Evolutionary conservation across 208 protist genomes (phyloP).

Genomic region (Crithidia expoeki): DNA sequence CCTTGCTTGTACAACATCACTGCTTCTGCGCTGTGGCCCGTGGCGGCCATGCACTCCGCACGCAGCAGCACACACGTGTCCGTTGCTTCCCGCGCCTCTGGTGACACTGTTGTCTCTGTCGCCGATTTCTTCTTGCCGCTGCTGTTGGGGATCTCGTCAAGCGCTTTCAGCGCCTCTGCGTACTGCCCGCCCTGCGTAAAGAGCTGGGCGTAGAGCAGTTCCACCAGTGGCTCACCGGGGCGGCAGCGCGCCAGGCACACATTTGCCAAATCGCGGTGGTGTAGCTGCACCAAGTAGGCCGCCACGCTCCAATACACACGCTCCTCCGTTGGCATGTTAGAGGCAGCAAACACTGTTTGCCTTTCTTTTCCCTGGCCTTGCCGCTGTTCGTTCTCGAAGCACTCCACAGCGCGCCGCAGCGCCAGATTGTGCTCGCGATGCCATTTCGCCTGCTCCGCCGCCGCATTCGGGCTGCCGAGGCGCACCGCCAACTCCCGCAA

Average conservation of each 20-base stretch:
- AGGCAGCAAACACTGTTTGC: neutral
- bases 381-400: neutral
- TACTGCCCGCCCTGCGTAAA: conserved; percentile 79
- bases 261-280: conserved; percentile 76
- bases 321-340: conserved; percentile 22
- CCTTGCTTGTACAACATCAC: conserved; percentile 59
- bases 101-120: neutral
- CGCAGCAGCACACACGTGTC: conserved; percentile 67
- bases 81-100: conserved; percentile 1
- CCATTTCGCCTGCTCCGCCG: conserved; percentile 50
- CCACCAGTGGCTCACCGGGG: conserved; percentile 36
- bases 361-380: neutral
- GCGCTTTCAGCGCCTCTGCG: conserved; percentile 51
- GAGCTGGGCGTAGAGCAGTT: conserved; percentile 78
- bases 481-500: conserved; percentile 52
- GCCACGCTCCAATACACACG: conserved; percentile 47
- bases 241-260: conserved; percentile 68
- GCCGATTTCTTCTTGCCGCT: neutral
- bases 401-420: conserved; percentile 52
- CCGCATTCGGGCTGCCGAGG: conserved; percentile 48
- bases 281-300: conserved; percentile 61
- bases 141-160: conserved; percentile 44
- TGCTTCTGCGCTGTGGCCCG: conserved; percentile 58
- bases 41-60: conserved; percentile 60
- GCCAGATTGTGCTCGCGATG: conserved; percentile 60